A percentile compares a stretch with the other conserved stretches of the same genome.
Evolutionary conservation across 169 alveolate species (phyloP).

Genomic region (Eimeria tenella): DNA sequence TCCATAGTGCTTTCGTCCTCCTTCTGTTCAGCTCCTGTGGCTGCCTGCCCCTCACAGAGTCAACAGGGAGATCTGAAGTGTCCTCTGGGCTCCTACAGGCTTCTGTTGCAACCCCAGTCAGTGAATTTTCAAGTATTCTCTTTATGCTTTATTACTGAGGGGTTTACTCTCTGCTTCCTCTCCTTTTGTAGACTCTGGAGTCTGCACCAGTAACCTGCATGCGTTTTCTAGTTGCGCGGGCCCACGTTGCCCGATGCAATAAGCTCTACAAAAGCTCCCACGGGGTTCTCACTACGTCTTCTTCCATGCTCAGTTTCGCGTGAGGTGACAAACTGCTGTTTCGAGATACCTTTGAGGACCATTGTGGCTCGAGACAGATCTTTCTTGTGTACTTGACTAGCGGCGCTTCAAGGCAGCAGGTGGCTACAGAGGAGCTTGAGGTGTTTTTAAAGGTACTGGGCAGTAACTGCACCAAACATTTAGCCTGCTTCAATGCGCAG

Average conservation of each 20-base stretch:
- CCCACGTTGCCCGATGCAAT: background rate
- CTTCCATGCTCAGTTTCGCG: background rate
- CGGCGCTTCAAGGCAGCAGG: background rate
- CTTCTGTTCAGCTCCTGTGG: background rate
- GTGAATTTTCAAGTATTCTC: background rate
- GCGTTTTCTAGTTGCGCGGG: background rate
- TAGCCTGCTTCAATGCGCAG: no score
- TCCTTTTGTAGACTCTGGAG: background rate
- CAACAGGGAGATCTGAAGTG: constrained; percentile 24
- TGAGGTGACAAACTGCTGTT: background rate
- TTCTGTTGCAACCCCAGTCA: background rate
- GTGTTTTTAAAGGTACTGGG: no score
- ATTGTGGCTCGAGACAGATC: background rate
- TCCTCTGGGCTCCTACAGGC: background rate
- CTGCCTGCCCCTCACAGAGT: constrained; percentile 72
- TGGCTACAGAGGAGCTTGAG: background rate
- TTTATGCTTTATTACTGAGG: background rate
- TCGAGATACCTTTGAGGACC: background rate
- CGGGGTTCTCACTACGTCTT: background rate
- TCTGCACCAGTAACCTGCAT: constrained; percentile 37
- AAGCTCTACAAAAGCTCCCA: background rate
- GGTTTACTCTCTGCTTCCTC: background rate
- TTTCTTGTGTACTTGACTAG: background rate
- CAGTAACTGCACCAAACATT: background rate
- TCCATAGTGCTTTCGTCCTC: constrained; percentile 3